Evolutionary conservation across 495 filamentous ascomycete species (phyloP).

Genomic region (Glutinoglossum americanum): DNA sequence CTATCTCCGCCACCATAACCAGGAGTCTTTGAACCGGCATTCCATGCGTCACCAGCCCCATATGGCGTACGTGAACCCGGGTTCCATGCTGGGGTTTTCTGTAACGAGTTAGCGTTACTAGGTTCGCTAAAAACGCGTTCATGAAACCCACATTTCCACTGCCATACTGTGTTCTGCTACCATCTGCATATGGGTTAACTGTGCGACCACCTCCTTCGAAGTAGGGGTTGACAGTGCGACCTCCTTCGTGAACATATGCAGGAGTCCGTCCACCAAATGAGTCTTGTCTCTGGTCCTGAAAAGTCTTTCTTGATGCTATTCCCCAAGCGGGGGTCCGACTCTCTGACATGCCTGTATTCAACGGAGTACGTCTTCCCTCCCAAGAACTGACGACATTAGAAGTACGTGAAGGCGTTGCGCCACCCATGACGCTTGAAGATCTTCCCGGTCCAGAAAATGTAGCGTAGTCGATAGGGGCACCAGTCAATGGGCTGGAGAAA

Average conservation of each 20-base stretch:
- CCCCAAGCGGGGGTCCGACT: constrained; percentile 11
- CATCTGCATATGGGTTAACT: constrained; percentile 51
- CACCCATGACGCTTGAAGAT: constrained; percentile 17
- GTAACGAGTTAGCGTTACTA: not conserved
- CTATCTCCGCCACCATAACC: constrained; percentile 32
- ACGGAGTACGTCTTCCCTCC: constrained; percentile 14
- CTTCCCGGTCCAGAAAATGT: constrained; percentile 19
- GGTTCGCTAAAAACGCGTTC: not conserved
- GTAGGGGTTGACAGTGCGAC: constrained; percentile 53
- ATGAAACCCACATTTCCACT: constrained; percentile 16
- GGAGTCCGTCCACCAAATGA: constrained; percentile 41
- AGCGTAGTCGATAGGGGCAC: constrained; percentile 9
- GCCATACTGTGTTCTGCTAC: constrained; percentile 52
- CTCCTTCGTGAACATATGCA: constrained; percentile 34
- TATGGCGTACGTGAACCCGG: constrained; percentile 54
- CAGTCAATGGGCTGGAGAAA: constrained; percentile 5
- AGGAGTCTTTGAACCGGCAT: constrained; percentile 52
- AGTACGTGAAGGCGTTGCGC: constrained; percentile 16
- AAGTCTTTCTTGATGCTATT: constrained; percentile 10
- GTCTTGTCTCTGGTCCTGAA: constrained; percentile 15
- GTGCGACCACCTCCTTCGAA: constrained; percentile 52
- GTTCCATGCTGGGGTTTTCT: constrained; percentile 18
- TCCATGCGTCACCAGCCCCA: constrained; percentile 34
- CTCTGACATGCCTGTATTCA: not conserved
- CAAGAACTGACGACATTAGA: constrained; percentile 10